Conservation (phyloP, 176 grass and related monocot genomes). For the Oryza glumipatula region DNA sequence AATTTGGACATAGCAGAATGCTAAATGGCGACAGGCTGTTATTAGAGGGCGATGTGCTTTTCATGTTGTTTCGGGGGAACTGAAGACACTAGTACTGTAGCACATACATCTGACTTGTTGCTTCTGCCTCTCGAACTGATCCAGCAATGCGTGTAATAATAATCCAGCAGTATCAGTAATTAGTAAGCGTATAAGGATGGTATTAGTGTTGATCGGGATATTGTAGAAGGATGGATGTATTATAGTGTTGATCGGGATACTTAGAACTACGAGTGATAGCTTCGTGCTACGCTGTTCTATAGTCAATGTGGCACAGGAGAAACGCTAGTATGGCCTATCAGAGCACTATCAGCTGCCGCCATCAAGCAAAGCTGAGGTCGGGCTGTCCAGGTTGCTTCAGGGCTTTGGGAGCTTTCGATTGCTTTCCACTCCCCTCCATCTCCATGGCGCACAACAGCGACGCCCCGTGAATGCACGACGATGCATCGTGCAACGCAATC, state of each 20-base stretch:
- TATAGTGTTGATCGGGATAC: neutral
- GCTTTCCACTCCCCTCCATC: neutral
- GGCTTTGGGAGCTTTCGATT: too few species aligned
- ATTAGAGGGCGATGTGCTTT: neutral
- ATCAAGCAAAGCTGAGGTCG: neutral
- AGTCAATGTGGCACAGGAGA: neutral
- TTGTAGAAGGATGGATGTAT: neutral
- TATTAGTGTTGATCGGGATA: constrained; percentile 6
- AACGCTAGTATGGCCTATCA: neutral
- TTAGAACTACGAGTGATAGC: neutral
- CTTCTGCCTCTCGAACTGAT: constrained; percentile 19
- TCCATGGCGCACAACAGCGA: constrained; percentile 20
- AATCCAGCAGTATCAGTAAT: neutral
- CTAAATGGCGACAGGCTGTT: neutral
- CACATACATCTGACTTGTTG: constrained; percentile 8
- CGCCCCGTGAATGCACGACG: neutral
- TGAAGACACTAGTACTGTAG: neutral
- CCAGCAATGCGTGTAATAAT: constrained; percentile 24
- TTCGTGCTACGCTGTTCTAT: neutral
- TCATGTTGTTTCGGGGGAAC: neutral
- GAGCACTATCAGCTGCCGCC: neutral
- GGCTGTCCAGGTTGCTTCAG: too few species aligned
- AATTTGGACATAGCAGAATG: neutral
- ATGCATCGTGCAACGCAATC: too few species aligned
- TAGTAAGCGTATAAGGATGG: neutral